Base-by-base conservation (phyloP, 2,329 filamentous ascomycete species). In the Cercospora nicotianae region DNA sequence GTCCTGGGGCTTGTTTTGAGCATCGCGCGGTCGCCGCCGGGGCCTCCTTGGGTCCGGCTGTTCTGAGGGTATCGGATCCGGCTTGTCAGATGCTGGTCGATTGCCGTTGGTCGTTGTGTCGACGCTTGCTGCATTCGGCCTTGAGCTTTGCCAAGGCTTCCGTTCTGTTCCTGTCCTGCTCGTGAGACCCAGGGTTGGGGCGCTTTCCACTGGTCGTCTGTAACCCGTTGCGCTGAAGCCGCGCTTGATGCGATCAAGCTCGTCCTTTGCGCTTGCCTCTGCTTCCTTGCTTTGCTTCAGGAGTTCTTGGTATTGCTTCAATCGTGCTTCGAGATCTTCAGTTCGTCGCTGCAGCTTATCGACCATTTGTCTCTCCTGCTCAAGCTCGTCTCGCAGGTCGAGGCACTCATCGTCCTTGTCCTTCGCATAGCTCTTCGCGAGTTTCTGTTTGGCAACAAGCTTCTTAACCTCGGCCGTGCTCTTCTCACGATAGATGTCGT, bases 391-490 rank as follows among this genome's bases (percentile, higher is more conserved):
- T 23, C 85, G 84, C 60, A 94, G 80, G 65, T 90, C 85, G 28
- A 87, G 85, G 23, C 90, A 89, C 77, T 93, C 89, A 18, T 84
- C 83, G 75, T 94, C 91, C 78, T 93, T 94, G 80, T 90, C 87
- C 77, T 90, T 89, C 53, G 91, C 91, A 75, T 90, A 94, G 65
- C 89, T 90, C 80, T 92, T 94, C 66, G 91, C 90, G 69, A 92
- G 83, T 76, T 91, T 87, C 81, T 93, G 92, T 83, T 93, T 94
- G 76, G 87, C 88, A 76, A 94, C 86, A 75, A 94, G 83, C 80
- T 90, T 92, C 81, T 89, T 89, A 83, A 93, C 89, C 78, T 94
- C 90, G 53, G 84, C 85, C 77, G 87, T 88, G 70, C 91, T 91
- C 70, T 91, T 90, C 55, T 87, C 84, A 60, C 91, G 88, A 75